Evolutionary conservation across 1,284 basidiomycete genomes (phyloP).

Genomic region (Inonotus hispidus): DNA sequence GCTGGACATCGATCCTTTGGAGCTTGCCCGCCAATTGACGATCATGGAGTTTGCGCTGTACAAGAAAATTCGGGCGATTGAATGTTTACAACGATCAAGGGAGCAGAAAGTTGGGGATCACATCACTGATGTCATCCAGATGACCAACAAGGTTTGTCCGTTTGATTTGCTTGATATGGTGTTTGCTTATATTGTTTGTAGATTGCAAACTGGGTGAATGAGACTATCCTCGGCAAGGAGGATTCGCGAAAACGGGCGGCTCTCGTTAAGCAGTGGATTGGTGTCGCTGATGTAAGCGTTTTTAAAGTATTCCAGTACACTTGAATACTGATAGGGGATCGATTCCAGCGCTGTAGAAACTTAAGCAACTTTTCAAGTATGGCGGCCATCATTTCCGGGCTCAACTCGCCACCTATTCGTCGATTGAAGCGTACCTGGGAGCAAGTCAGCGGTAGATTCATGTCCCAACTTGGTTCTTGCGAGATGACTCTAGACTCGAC

Average conservation of each 20-base stretch:
- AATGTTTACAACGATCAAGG: conserved; percentile 81
- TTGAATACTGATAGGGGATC: background rate
- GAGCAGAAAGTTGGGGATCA: conserved; percentile 76
- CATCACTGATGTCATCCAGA: conserved; percentile 87
- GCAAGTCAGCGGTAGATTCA: conserved; percentile 68
- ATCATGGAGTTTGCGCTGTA: conserved; percentile 89
- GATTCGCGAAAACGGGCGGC: conserved; percentile 82
- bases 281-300: conserved; percentile 81
- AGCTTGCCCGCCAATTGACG: conserved; percentile 92
- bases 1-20: conserved; percentile 85
- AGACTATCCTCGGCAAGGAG: conserved; percentile 79
- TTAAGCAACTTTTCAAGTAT: conserved; percentile 95
- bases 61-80: conserved; percentile 84
- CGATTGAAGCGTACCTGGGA: conserved; percentile 96
- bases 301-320: background rate
- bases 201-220: conserved; percentile 95
- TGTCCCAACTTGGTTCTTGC: conserved; percentile 63
- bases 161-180: background rate
- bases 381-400: conserved; percentile 92
- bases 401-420: conserved; percentile 92
- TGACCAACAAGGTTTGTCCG: conserved; percentile 72
- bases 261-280: conserved; percentile 89
- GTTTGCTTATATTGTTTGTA: conserved; percentile 25
- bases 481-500: conserved; percentile 84
- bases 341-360: conserved; percentile 71